Percentiles rank a stretch among this genome's conserved stretches.
These are phyloP conservation scores for Ormosia emarginata DNA, from an alignment of 306 rosid genomes.

Conservation along the genomic window DNA sequence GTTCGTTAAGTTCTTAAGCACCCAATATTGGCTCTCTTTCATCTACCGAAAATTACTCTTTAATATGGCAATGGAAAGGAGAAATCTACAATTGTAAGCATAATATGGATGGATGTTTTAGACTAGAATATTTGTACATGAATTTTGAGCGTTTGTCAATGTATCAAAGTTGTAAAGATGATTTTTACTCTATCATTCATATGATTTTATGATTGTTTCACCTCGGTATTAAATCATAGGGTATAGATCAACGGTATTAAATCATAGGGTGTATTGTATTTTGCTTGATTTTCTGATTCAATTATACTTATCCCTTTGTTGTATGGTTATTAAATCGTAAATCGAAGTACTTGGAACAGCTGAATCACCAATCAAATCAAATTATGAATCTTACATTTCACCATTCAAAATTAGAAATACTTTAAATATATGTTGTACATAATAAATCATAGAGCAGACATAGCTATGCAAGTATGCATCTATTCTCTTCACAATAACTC, in stretches of 20 bases:
- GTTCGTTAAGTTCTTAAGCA: neutral
- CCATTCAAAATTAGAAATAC: neutral
- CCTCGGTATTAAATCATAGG: neutral
- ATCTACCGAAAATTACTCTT: neutral
- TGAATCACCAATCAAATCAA: neutral
- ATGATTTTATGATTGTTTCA: neutral
- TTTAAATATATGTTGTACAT: neutral
- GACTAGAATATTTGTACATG: slow-evolving; percentile 28
- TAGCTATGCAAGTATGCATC: neutral
- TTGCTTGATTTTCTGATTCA: neutral
- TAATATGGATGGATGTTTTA: neutral
- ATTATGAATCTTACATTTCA: neutral
- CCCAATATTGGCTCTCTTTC: slow-evolving; percentile 14
- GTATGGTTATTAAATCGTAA: neutral
- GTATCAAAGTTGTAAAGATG: slow-evolving; percentile 17
- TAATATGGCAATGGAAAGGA: neutral
- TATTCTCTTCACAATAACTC: neutral
- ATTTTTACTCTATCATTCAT: neutral
- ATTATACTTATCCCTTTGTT: neutral
- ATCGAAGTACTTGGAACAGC: neutral
- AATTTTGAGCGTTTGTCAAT: slow-evolving; percentile 24
- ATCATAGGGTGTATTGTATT: neutral
- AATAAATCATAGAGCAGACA: neutral
- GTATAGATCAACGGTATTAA: neutral
- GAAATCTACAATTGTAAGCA: neutral